These are phyloP conservation scores for Aspergillus sparsus DNA, from an alignment of 495 filamentous ascomycete species.

Conservation along the genomic window DNA sequence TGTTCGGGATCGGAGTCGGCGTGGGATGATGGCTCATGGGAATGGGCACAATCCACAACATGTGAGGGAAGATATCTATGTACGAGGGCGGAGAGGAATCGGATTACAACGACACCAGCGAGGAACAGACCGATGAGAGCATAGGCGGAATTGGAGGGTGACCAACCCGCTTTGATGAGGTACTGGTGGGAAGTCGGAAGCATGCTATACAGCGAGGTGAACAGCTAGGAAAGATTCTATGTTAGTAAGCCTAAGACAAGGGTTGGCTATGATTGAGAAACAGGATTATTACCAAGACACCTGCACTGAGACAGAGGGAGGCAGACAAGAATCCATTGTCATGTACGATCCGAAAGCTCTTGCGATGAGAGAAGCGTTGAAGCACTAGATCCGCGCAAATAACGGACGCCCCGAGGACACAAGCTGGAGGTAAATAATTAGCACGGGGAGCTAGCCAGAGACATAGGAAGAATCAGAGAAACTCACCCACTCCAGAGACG, in stretches of 20 bases:
- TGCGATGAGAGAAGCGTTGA: constrained; percentile 67
- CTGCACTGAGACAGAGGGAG: constrained; percentile 89
- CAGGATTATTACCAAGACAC: constrained; percentile 79
- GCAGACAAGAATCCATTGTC: constrained; percentile 84
- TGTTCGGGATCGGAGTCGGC: constrained; percentile 36
- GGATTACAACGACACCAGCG: constrained; percentile 80
- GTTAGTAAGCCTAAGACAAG: constrained; percentile 22
- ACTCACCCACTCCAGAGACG: constrained; percentile 76
- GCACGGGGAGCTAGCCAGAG: constrained; percentile 10
- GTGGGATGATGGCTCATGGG: constrained; percentile 57
- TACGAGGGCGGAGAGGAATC: constrained; percentile 72
- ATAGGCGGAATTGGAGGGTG: constrained; percentile 66
- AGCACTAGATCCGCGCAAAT: constrained; percentile 84
- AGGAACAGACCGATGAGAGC: constrained; percentile 76
- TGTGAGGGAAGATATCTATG: constrained; percentile 89
- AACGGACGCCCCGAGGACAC: constrained; percentile 75
- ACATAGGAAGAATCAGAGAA: constrained; percentile 8
- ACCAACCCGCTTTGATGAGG: constrained; percentile 65
- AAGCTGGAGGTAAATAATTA: constrained; percentile 55
- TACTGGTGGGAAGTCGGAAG: constrained; percentile 81
- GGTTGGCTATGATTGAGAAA: neutral
- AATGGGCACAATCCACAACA: constrained; percentile 89
- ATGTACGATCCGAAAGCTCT: constrained; percentile 82
- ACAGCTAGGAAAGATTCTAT: constrained; percentile 58
- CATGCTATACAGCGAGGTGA: constrained; percentile 93